Conservation (phyloP, 2,329 filamentous ascomycete genomes). For the Colletotrichum chlorophyti region DNA sequence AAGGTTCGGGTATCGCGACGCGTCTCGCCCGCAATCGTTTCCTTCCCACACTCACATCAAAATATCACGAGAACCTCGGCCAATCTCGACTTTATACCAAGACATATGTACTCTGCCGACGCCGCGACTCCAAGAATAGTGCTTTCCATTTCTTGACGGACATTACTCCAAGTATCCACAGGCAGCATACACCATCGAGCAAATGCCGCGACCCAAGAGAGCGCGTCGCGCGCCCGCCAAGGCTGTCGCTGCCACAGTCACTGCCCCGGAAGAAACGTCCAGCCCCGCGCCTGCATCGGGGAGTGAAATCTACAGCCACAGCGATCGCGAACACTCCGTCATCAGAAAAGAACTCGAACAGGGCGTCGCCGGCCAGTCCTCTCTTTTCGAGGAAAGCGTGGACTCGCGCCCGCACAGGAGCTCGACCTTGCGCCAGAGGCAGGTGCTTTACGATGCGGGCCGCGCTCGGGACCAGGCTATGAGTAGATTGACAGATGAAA, state of each 20-base stretch:
- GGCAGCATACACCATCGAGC: background rate
- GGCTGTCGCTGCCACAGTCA: conserved; percentile 22
- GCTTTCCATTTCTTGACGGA: background rate
- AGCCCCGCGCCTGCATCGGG: conserved; percentile 15
- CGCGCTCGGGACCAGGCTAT: conserved; percentile 45
- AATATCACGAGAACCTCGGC: conserved; percentile 19
- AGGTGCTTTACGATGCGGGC: conserved; percentile 33
- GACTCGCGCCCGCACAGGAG: conserved; percentile 26
- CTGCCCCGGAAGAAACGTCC: conserved; percentile 18
- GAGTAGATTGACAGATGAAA: conserved; percentile 41
- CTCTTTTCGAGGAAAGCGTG: background rate
- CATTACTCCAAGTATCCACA: background rate
- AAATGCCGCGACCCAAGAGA: conserved; percentile 40
- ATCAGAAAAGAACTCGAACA: conserved; percentile 32
- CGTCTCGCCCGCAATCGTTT: conserved; percentile 14
- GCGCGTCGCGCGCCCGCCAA: conserved; percentile 36
- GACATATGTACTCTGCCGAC: too few relatives aligned
- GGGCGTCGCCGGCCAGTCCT: background rate
- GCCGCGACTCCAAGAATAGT: too few relatives aligned
- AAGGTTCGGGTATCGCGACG: conserved; percentile 26
- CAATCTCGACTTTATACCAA: background rate
- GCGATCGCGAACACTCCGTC: conserved; percentile 41
- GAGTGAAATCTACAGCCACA: conserved; percentile 43
- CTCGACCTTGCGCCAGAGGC: conserved; percentile 23
- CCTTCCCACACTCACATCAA: conserved; percentile 25